phyloP scores from a whole-genome alignment of 805 yeast species.

The Teunomyces barrocoloradensis region DNA sequence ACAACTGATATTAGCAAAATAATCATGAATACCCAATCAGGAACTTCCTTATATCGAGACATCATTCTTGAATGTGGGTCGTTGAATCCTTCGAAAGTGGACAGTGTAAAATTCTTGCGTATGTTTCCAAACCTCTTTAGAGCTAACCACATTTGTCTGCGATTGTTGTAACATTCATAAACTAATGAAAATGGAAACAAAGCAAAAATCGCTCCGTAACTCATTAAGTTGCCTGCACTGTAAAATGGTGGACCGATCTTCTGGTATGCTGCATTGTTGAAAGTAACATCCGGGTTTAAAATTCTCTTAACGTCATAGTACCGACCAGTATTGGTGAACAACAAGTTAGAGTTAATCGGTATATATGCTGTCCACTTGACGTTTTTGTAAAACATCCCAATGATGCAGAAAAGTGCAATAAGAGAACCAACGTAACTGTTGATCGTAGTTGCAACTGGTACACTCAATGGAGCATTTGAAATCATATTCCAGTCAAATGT shows the following conservation, averaged over 20 bases:
- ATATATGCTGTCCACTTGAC: slow-evolving; percentile 27
- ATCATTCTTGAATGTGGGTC: slow-evolving; percentile 32
- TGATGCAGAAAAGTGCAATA: slow-evolving; percentile 19
- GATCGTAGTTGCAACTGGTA: slow-evolving; percentile 22
- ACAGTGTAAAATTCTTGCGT: background rate
- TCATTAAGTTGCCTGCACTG: slow-evolving; percentile 26
- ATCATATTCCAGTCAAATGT: slow-evolving; percentile 53
- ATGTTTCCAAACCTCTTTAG: slow-evolving; percentile 1
- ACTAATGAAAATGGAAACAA: slow-evolving; percentile 22
- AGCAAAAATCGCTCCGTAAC: slow-evolving; percentile 27
- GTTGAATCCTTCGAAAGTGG: slow-evolving; percentile 13
- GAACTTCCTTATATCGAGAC: slow-evolving; percentile 34
- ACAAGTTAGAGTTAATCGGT: slow-evolving; percentile 21
- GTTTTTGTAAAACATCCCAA: slow-evolving; percentile 26
- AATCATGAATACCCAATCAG: slow-evolving; percentile 30
- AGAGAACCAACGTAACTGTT: slow-evolving; percentile 20
- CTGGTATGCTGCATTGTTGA: slow-evolving; percentile 21
- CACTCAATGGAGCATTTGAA: slow-evolving; percentile 14
- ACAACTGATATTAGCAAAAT: slow-evolving; percentile 27
- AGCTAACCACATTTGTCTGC: slow-evolving; percentile 3
- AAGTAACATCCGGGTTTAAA: slow-evolving; percentile 2
- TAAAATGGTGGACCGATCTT: slow-evolving; percentile 29
- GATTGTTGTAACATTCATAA: slow-evolving; percentile 6
- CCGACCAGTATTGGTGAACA: slow-evolving; percentile 24
- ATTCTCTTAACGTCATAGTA: slow-evolving; percentile 14